Evolutionary conservation across 179 eudicot species (phyloP).

Genomic region (Nepenthes alata): DNA sequence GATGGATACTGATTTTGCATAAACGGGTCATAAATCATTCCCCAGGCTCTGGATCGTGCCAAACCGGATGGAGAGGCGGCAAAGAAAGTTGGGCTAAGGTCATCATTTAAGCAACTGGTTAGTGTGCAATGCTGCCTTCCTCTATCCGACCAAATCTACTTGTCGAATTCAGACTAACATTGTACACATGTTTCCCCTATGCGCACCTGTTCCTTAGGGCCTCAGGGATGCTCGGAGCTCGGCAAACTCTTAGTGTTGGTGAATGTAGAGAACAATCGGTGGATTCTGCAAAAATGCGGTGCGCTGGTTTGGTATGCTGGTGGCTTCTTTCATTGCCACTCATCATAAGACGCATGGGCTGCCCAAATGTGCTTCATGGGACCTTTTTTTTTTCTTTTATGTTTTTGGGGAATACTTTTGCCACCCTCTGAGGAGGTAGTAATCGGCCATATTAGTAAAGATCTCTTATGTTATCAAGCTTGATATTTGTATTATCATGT

Average conservation of each 20-base stretch:
- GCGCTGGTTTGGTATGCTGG: too few relatives aligned
- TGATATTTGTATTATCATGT: too few relatives aligned
- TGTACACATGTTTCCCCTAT: not conserved
- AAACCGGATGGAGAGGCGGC: constrained; percentile 56
- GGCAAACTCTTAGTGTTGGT: constrained; percentile 21
- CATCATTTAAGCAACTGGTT: constrained; percentile 83
- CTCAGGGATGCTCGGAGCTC: constrained; percentile 42
- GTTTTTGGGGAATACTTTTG: too few relatives aligned
- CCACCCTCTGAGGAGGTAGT: too few relatives aligned
- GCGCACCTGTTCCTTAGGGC: constrained; percentile 23
- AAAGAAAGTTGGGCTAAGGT: constrained; percentile 36
- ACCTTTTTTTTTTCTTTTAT: too few relatives aligned
- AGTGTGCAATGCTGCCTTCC: constrained; percentile 9
- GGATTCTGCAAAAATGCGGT: not conserved
- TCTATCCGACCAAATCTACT: not conserved
- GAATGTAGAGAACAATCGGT: constrained; percentile 14
- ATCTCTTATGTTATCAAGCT: too few relatives aligned
- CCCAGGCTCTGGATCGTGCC: constrained; percentile 79
- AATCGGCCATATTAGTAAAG: too few relatives aligned
- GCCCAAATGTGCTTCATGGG: too few relatives aligned
- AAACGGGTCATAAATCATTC: not conserved
- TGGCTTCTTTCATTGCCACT: too few relatives aligned
- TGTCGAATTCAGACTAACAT: not conserved
- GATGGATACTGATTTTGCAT: too few relatives aligned
- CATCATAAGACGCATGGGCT: too few relatives aligned